Evolutionary conservation across 2,329 filamentous ascomycete species (phyloP), one percentile per base, ranked within the genome.

Genomic region (Hypoxylon sp.): DNA sequence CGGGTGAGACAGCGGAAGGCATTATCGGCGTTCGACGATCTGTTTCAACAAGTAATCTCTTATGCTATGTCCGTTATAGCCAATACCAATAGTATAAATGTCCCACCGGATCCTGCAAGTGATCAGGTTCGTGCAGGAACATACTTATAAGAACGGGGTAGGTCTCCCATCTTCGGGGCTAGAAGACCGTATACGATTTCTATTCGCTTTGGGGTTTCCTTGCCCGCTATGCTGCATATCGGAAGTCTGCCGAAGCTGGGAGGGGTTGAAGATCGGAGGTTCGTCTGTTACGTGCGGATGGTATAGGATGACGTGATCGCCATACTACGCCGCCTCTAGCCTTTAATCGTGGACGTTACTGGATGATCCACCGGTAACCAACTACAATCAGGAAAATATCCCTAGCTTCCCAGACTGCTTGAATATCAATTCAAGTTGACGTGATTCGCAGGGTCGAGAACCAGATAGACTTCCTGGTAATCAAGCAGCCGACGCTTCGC

Each of bases 281-380:
- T 20, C 21, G 20, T 35, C 32, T 53, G 35, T 59, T 56, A 51
- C 55, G 55, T 56, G 55, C 40, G 25, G 51, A 52, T 51, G 30
- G 43, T 52, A 50, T 35, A 34, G 29, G 34, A 59, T 59, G 52
- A 23, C 55, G 55, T 56, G 44, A 56, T 59, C 29, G 29, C 36
- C 26, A 30, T 21, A 41, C 30, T 26, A 37, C 13, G 15, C 21
- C 20, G 32, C 34, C 20, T 9, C 38, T 40, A 44, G 40, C 30
- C 21, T 51, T 35, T 11, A 45, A 45, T 8, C 15, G 17, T 23
- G 23, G 20, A 7, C 9, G 21, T 19, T 29, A 3, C 26, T 36
- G 27, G 29, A 7, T 29, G 17, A 12, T 6, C 29, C 23, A 21
- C 17, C 19, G 3, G 6, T 17, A 9, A 35, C 17, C 3, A 17